Conservation (phyloP, 1,284 basidiomycete species). For the Cutaneotrichosporon cavernicola region DNA sequence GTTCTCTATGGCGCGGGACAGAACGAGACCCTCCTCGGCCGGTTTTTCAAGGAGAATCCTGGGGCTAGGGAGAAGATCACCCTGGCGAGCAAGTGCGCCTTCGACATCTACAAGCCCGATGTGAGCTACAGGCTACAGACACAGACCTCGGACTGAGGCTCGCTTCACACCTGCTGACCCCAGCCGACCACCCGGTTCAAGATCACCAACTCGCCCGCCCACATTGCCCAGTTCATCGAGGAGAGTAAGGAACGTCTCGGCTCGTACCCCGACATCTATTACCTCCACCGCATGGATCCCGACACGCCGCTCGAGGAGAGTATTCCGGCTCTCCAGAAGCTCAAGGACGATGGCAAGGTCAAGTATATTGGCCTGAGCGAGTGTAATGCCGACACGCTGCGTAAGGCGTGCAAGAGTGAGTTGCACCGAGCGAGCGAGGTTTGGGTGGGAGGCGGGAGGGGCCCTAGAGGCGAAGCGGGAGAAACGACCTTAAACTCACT, state of each 20-base stretch:
- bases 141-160: no score
- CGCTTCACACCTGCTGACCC: no score
- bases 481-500: background rate
- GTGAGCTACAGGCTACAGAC: no score
- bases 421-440: background rate
- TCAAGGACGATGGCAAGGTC: constrained; percentile 51
- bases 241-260: constrained; percentile 47
- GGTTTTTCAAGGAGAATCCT: constrained; percentile 42
- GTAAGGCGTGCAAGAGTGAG: constrained; percentile 59
- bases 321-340: constrained; percentile 44
- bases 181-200: background rate
- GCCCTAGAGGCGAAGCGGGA: no score
- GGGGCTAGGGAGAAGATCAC: constrained; percentile 47
- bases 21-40: constrained; percentile 51
- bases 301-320: constrained; percentile 43
- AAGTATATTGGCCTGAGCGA: constrained; percentile 59
- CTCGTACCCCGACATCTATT: constrained; percentile 52
- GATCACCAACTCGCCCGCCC: constrained; percentile 37
- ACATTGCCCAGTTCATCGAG: constrained; percentile 47
- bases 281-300: constrained; percentile 52
- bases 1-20: constrained; percentile 44
- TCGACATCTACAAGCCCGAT: constrained; percentile 18
- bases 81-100: constrained; percentile 52
- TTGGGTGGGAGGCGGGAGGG: no score
- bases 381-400: constrained; percentile 60